A percentile compares a stretch with the other conserved stretches of the same genome.
phyloP scores from a whole-genome alignment of 2,329 filamentous ascomycete genomes.

The Teratosphaeria destructans region DNA sequence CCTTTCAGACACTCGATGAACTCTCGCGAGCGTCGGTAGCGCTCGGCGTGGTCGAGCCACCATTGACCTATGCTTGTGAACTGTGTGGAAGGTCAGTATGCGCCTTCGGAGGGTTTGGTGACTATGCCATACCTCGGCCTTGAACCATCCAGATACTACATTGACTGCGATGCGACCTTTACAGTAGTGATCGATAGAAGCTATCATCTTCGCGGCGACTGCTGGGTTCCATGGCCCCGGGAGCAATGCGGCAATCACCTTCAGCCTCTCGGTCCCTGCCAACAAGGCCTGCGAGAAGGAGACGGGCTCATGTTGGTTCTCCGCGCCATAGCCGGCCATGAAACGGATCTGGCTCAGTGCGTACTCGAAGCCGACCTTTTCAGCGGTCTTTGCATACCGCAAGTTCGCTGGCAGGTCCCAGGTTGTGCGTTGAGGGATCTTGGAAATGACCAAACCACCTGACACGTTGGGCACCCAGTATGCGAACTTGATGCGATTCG shows the following conservation, averaged over 20 bases:
- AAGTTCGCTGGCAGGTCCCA: conserved; percentile 42
- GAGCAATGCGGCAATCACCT: conserved; percentile 42
- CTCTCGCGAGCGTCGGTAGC: conserved; percentile 41
- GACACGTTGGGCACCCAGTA: conserved; percentile 48
- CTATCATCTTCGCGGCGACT: conserved; percentile 44
- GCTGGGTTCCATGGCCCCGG: conserved; percentile 43
- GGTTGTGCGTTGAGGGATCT: conserved; percentile 40
- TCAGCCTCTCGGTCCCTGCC: conserved; percentile 37
- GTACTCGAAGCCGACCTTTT: conserved; percentile 41
- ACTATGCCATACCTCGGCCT: conserved; percentile 29
- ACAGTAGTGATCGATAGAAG: conserved; percentile 43
- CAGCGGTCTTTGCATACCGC: conserved; percentile 40
- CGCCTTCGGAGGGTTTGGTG: neutral
- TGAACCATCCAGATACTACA: conserved; percentile 46
- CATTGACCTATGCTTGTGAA: conserved; percentile 43
- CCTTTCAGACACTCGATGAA: conserved; percentile 43
- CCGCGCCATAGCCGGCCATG: conserved; percentile 35
- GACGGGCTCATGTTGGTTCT: conserved; percentile 43
- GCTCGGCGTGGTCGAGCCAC: conserved; percentile 46
- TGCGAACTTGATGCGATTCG: conserved; percentile 37
- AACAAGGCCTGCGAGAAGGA: conserved; percentile 43
- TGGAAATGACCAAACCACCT: conserved; percentile 43
- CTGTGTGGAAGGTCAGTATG: conserved; percentile 9
- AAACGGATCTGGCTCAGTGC: conserved; percentile 44
- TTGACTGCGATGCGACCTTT: conserved; percentile 44